phyloP scores from a whole-genome alignment of 495 filamentous ascomycete species.

The Lepidopterella palustris region DNA sequence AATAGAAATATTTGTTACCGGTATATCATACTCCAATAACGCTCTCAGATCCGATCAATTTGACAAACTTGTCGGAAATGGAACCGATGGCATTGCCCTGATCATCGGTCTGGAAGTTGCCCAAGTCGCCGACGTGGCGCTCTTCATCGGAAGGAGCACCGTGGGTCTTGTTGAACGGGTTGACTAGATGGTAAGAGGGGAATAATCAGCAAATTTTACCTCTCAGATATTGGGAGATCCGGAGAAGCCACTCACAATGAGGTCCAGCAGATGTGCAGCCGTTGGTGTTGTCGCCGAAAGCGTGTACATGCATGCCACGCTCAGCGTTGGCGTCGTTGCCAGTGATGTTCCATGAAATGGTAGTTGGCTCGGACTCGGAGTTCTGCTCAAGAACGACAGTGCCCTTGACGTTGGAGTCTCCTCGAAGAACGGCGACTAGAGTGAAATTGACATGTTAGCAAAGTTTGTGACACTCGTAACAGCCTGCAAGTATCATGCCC shows the following conservation, averaged over 20 bases:
- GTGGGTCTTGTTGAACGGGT: conserved; percentile 87
- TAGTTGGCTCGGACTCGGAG: conserved; percentile 72
- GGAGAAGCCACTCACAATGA: conserved; percentile 62
- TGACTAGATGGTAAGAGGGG: conserved; percentile 57
- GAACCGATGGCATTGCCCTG: conserved; percentile 80
- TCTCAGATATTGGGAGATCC: neutral
- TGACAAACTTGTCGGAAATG: conserved; percentile 70
- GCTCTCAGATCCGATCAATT: conserved; percentile 92
- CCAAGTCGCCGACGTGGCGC: conserved; percentile 94
- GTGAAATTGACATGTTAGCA: conserved; percentile 3
- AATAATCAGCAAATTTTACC: too few relatives aligned
- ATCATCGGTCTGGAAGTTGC: conserved; percentile 91
- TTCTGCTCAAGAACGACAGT: conserved; percentile 93
- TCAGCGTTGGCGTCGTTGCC: conserved; percentile 91
- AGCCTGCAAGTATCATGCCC: neutral
- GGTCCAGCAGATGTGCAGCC: conserved; percentile 96
- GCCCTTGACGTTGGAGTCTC: conserved; percentile 88
- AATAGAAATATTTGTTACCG: conserved; percentile 11
- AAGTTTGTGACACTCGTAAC: neutral
- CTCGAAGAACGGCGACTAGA: conserved; percentile 94
- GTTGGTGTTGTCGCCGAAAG: conserved; percentile 99
- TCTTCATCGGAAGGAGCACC: conserved; percentile 73
- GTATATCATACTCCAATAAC: conserved; percentile 91
- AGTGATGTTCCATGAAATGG: conserved; percentile 82
- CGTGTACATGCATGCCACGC: conserved; percentile 96